These are phyloP conservation scores for Hygrocybe coccinea DNA, from an alignment of 768 basidiomycete species.

Conservation along the genomic window DNA sequence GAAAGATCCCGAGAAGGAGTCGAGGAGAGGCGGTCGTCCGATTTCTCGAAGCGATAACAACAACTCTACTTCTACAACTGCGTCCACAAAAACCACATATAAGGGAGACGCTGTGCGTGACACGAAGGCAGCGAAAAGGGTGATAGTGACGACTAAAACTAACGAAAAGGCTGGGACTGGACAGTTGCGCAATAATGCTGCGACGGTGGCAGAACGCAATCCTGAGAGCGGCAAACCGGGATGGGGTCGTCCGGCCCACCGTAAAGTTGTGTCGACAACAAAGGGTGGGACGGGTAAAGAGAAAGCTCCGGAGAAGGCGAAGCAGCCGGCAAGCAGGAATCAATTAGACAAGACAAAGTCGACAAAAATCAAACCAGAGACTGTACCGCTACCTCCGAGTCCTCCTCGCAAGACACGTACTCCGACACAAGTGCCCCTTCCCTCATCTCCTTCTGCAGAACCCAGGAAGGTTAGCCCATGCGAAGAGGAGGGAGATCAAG, in stretches of 20 bases:
- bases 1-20: not conserved
- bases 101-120: no score
- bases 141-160: no score
- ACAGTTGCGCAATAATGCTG: no score
- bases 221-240: conserved; percentile 3
- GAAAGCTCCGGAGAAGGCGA: not conserved
- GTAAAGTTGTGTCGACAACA: conserved; percentile 9
- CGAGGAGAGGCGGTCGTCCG: not conserved
- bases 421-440: conserved; percentile 34
- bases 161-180: no score
- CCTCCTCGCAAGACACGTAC: conserved; percentile 8
- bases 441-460: conserved; percentile 25
- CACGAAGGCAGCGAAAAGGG: no score
- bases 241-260: conserved; percentile 13
- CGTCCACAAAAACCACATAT: not conserved
- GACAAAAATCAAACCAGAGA: not conserved
- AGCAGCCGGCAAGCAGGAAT: not conserved
- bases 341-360: not conserved
- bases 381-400: conserved; percentile 14
- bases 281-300: conserved; percentile 18
- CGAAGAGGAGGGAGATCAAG: no score
- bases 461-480: not conserved
- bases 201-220: not conserved
- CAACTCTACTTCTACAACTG: not conserved
- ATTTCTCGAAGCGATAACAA: not conserved